phyloP scores from a whole-genome alignment of 2,329 filamentous ascomycete genomes.

The Aspergillus chevalieri region DNA sequence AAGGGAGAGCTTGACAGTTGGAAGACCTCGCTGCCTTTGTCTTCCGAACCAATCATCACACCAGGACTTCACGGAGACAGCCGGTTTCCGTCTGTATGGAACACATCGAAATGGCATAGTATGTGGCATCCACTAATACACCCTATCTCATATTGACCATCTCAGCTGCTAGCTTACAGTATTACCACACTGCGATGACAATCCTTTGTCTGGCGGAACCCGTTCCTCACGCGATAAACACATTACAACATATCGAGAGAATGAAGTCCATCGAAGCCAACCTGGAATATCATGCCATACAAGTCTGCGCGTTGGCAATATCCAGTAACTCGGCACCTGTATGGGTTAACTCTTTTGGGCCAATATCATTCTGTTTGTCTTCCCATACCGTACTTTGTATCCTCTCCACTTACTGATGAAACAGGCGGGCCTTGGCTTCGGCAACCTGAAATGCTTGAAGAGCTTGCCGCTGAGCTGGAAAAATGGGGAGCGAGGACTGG shows the following conservation, averaged over 20 bases:
- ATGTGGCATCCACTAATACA: conserved; percentile 2
- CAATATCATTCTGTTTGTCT: conserved; percentile 42
- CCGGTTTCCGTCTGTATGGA: conserved; percentile 35
- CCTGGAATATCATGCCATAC: conserved; percentile 29
- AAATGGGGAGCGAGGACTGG: conserved; percentile 6
- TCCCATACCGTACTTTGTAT: background rate
- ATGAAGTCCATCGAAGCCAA: conserved; percentile 10
- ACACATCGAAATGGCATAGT: conserved; percentile 43
- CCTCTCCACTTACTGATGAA: background rate
- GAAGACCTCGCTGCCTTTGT: conserved; percentile 25
- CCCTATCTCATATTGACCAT: background rate
- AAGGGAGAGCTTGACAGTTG: conserved; percentile 23
- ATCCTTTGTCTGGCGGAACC: conserved; percentile 23
- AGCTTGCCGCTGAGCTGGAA: background rate
- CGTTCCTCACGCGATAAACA: conserved; percentile 2
- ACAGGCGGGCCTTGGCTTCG: conserved; percentile 12
- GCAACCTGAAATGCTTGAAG: conserved; percentile 1
- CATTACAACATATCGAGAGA: conserved; percentile 11
- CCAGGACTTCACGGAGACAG: conserved; percentile 3
- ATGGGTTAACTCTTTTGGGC: conserved; percentile 46
- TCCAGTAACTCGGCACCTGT: conserved; percentile 40
- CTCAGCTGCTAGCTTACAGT: conserved; percentile 41
- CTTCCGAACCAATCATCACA: conserved; percentile 25
- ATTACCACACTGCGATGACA: conserved; percentile 34
- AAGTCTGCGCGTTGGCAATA: conserved; percentile 43